Conservation (phyloP, 495 filamentous ascomycete genomes). For the Aspergillus sparsus region DNA sequence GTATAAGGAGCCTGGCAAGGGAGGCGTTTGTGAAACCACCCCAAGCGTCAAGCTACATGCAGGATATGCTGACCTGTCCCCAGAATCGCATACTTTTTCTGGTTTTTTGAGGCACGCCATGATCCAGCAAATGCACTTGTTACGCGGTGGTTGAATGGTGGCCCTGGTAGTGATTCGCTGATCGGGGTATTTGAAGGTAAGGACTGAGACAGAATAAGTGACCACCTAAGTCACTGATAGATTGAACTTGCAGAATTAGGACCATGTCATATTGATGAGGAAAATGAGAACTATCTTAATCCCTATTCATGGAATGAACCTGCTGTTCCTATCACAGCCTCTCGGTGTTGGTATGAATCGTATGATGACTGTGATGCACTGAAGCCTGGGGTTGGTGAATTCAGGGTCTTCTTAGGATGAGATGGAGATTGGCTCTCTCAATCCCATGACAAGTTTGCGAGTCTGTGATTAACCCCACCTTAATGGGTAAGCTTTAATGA, state of each 20-base stretch:
- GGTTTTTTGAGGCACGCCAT: conserved; percentile 53
- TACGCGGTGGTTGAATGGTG: conserved; percentile 55
- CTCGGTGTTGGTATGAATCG: conserved; percentile 50
- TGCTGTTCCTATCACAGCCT: conserved; percentile 74
- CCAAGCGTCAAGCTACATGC: conserved; percentile 50
- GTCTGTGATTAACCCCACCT: conserved; percentile 47
- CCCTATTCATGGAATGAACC: conserved; percentile 73
- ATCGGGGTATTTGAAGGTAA: conserved; percentile 69
- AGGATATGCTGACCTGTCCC: conserved; percentile 49
- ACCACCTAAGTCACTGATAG: no score
- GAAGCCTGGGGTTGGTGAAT: neutral
- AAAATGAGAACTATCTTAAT: conserved; percentile 54
- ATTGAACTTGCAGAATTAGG: conserved; percentile 53
- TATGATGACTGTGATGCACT: neutral
- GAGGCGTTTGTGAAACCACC: conserved; percentile 51
- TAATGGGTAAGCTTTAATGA: conserved; percentile 34
- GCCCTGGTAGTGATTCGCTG: conserved; percentile 62
- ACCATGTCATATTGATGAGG: conserved; percentile 57
- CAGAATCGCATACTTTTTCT: conserved; percentile 50
- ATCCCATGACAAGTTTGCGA: conserved; percentile 50
- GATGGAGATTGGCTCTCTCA: conserved; percentile 41
- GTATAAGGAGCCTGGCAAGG: conserved; percentile 44
- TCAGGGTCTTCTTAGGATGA: conserved; percentile 57
- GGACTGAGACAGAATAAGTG: no score
- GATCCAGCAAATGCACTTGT: conserved; percentile 53